phyloP scores from a whole-genome alignment of 73 alveolate genomes.

The Paramecium caudatum region DNA sequence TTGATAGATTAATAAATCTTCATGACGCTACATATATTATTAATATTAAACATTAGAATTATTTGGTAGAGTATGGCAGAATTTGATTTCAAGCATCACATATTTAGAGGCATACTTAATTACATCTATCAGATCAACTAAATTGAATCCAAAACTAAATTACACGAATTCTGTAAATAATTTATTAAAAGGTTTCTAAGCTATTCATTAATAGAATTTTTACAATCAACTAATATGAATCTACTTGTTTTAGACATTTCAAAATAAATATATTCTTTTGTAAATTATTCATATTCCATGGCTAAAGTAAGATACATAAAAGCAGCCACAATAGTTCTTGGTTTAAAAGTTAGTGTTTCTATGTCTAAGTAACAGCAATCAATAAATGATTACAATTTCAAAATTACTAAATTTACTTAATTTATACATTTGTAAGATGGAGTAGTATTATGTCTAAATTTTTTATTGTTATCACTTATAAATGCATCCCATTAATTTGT shows the following conservation, averaged over 20 bases:
- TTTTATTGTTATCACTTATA: neutral
- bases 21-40: conserved; percentile 8
- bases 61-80: neutral
- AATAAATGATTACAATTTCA: conserved; percentile 45
- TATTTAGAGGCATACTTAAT: conserved; percentile 30
- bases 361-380: conserved; percentile 59
- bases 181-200: conserved; percentile 30
- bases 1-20: conserved; percentile 21
- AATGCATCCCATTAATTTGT: conserved; percentile 72
- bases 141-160: conserved; percentile 56
- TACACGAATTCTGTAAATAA: conserved; percentile 51
- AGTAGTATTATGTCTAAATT: neutral
- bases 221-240: conserved; percentile 41
- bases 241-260: neutral
- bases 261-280: conserved; percentile 32
- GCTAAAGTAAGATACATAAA: conserved; percentile 72
- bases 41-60: neutral
- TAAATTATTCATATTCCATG: conserved; percentile 30
- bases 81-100: conserved; percentile 11
- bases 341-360: conserved; percentile 12
- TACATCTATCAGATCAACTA: conserved; percentile 25
- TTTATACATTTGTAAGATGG: conserved; percentile 6
- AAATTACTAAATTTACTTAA: neutral
- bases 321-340: conserved; percentile 50
- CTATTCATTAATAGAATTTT: conserved; percentile 3